Conservation (phyloP, 805 yeast species). For the Kluyveromyces starmeri region DNA sequence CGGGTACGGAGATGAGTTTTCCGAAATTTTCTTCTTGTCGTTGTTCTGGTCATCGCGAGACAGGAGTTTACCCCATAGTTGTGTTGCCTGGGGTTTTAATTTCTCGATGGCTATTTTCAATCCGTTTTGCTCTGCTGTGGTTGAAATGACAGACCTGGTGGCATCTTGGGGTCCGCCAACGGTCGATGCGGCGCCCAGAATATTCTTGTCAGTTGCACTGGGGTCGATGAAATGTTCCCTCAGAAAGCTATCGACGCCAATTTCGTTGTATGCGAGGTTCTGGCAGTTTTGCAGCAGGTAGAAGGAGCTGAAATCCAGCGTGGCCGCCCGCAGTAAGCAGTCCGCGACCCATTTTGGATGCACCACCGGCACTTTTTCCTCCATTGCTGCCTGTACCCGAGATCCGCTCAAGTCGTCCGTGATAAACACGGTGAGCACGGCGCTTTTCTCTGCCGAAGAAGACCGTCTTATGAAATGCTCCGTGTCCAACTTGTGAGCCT, state of each 20-base stretch:
- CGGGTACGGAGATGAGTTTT: background rate
- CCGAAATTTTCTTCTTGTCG: background rate
- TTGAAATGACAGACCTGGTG: background rate
- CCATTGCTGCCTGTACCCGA: slow-evolving; percentile 31
- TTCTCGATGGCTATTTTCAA: slow-evolving; percentile 10
- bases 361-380: slow-evolving; percentile 34
- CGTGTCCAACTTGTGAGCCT: slow-evolving; percentile 7
- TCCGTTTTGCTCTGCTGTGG: slow-evolving; percentile 5
- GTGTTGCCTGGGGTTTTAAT: slow-evolving; percentile 22
- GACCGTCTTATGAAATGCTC: slow-evolving; percentile 9
- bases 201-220: background rate
- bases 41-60: slow-evolving; percentile 7
- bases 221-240: background rate
- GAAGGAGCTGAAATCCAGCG: slow-evolving; percentile 31
- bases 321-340: slow-evolving; percentile 33
- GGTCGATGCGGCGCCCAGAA: slow-evolving; percentile 1
- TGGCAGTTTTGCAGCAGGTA: slow-evolving; percentile 16
- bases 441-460: slow-evolving; percentile 11
- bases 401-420: slow-evolving; percentile 22
- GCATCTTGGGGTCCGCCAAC: slow-evolving; percentile 1
- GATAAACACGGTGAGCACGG: slow-evolving; percentile 18
- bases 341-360: slow-evolving; percentile 38
- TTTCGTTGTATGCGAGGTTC: slow-evolving; percentile 18
- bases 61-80: slow-evolving; percentile 25
- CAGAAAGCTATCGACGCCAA: slow-evolving; percentile 20